phyloP scores from a whole-genome alignment of 306 rosid species.

The Lotus japonicus region DNA sequence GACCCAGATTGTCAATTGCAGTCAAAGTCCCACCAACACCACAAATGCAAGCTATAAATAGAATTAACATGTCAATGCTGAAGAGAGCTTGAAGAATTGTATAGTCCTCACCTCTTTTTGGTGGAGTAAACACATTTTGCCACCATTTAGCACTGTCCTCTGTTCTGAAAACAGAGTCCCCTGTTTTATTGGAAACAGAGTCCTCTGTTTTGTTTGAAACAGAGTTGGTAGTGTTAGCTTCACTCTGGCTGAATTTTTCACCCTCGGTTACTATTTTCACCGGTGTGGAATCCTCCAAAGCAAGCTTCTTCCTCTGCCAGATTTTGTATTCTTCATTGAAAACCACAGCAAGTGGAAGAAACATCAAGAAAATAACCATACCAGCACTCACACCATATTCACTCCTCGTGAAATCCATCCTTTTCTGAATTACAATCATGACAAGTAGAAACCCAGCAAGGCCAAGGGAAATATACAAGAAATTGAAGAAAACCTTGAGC shows the following conservation, averaged over 20 bases:
- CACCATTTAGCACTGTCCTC: slow-evolving; percentile 20
- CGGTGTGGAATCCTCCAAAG: slow-evolving; percentile 2
- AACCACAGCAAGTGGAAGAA: slow-evolving; percentile 50
- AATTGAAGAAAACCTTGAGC: slow-evolving; percentile 48
- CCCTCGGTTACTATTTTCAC: slow-evolving; percentile 25
- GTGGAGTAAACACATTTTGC: slow-evolving; percentile 42
- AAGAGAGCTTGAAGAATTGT: slow-evolving; percentile 60
- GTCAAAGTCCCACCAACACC: slow-evolving; percentile 61
- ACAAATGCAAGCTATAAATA: slow-evolving; percentile 38
- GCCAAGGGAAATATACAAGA: slow-evolving; percentile 56
- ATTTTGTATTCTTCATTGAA: slow-evolving; percentile 34
- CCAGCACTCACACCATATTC: slow-evolving; percentile 45
- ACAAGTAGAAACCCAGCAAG: slow-evolving; percentile 56
- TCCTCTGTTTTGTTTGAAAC: too few relatives aligned
- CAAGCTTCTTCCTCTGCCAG: slow-evolving; percentile 25
- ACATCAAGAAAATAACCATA: slow-evolving; percentile 34
- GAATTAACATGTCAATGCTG: slow-evolving; percentile 50
- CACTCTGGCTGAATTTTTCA: too few relatives aligned
- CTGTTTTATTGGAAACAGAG: too few relatives aligned
- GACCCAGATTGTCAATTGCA: slow-evolving; percentile 52
- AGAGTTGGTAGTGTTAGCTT: not conserved
- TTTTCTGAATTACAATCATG: slow-evolving; percentile 43
- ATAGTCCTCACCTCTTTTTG: slow-evolving; percentile 55
- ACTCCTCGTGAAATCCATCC: slow-evolving; percentile 17
- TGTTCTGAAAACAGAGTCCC: too few relatives aligned